Conservation (phyloP, 768 basidiomycete species). For the Lanmaoa pseudosensibilis region DNA sequence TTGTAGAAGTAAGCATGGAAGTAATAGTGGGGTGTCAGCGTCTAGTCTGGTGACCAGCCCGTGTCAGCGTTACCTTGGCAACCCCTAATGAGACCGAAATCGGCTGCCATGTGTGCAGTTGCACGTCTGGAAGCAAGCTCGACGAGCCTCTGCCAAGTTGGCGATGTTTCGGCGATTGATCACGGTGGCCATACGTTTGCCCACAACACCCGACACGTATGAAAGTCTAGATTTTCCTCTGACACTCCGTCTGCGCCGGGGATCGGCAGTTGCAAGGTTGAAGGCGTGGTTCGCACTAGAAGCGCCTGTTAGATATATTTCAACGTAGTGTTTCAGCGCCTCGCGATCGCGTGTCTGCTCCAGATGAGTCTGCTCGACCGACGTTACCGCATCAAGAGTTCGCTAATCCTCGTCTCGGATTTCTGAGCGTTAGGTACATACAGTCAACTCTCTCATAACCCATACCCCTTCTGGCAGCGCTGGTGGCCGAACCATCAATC, state of each 20-base stretch:
- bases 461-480: too few species aligned
- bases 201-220: not conserved
- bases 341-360: not conserved
- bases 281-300: constrained; percentile 3
- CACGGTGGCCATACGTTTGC: not conserved
- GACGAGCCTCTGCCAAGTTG: not conserved
- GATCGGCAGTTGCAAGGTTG: not conserved
- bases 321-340: not conserved
- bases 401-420: not conserved
- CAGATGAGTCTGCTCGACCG: not conserved
- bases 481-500: too few species aligned
- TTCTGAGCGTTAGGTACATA: too few species aligned
- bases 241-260: not conserved
- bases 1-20: too few species aligned
- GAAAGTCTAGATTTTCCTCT: not conserved
- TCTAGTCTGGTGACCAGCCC: too few species aligned
- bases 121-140: too few species aligned
- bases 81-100: too few species aligned
- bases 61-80: too few species aligned
- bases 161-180: not conserved
- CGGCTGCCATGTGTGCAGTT: too few species aligned
- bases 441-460: too few species aligned
- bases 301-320: not conserved
- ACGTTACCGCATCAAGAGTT: not conserved
- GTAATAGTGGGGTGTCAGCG: too few species aligned